A percentile compares a stretch with the other conserved stretches of the same genome.
Evolutionary conservation across 352 stramenopile species (phyloP).

Genomic region (Phytophthora ohioensis): DNA sequence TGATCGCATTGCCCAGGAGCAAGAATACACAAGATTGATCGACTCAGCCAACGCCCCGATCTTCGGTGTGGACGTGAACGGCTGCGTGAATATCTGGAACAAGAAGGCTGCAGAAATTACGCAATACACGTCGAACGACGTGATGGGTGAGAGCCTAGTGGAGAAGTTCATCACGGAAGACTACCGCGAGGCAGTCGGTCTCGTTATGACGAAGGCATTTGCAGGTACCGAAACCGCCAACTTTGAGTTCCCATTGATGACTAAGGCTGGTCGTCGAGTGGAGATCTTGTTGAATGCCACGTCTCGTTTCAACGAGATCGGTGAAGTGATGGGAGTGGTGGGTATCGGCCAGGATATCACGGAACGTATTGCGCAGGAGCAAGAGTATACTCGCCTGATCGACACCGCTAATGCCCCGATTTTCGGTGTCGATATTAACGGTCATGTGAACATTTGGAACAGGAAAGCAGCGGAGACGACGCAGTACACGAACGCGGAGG

Average conservation of each 20-base stretch:
- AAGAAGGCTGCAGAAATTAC: conserved; percentile 76
- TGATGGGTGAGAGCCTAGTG: conserved; percentile 50
- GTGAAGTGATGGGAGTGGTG: too few species aligned
- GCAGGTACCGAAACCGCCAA: conserved; percentile 21
- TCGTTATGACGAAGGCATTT: conserved; percentile 20
- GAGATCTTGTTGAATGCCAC: too few species aligned
- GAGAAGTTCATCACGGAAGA: conserved; percentile 35
- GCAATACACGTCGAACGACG: conserved; percentile 51
- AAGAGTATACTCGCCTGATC: too few species aligned
- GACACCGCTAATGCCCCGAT: too few species aligned
- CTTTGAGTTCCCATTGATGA: background rate
- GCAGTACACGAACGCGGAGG: conserved; percentile 51
- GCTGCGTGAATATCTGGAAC: conserved; percentile 76
- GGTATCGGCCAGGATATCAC: too few species aligned
- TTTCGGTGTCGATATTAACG: too few species aligned
- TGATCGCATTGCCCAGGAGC: conserved; percentile 80
- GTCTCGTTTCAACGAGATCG: too few species aligned
- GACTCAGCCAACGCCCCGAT: conserved; percentile 70
- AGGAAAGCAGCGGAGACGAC: conserved; percentile 39
- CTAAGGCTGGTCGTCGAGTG: too few species aligned
- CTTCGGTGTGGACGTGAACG: conserved; percentile 69
- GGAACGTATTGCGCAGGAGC: too few species aligned
- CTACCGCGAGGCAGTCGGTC: conserved; percentile 22
- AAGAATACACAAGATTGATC: conserved; percentile 75
- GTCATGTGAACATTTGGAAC: conserved; percentile 33